Base-by-base conservation (phyloP, 2,329 filamentous ascomycete species). In the Penicillium crustosum region DNA sequence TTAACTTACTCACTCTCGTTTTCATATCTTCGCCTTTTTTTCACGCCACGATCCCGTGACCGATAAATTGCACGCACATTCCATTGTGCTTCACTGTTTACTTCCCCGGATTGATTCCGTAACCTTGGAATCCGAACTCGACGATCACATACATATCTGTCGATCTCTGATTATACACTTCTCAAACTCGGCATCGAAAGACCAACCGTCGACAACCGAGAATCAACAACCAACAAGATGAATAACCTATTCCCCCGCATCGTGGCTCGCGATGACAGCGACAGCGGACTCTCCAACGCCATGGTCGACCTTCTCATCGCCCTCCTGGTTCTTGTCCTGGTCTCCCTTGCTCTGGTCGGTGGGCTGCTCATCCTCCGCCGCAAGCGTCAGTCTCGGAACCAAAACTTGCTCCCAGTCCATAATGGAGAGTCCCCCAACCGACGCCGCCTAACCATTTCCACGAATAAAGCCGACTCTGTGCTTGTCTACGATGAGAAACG, bases 401-500 rank as follows among this genome's bases (percentile, higher is more conserved):
- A 80, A 63, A 78, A 82, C 59, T 79, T 86, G 57, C 79, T 81
- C 48, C 91, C 90, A 21, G 76, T 86, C 56, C 90, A 95, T 79
- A 84, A 89, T 68, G 86, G 89, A 36, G 70, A 75, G 53, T 73
- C 81, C 64, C 79, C 79, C 44, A 77, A 80, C 68, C 78, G 83
- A 63, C 85, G 84, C 63, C 83, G 84, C 57, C 74, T 86, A 17
- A 87, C 84, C 29, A 84, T 87, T 63, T 79, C 77, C 45, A 72
- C 81, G 17, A 79, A 81, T 69, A 86, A 85, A 72, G 85, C 86
- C 55, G 90, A 90, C 57, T 83, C 83, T 61, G 82, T 94, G 65
- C 83, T 91, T 60, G 85, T 94, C 68, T 89, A 91, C 73, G 86
- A 89, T 68, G 88, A 91, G 75, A 91, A 94, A 77, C 86, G 88